Base-by-base conservation (phyloP, 2,329 filamentous ascomycete genomes). In the Onygenales sp. region DNA sequence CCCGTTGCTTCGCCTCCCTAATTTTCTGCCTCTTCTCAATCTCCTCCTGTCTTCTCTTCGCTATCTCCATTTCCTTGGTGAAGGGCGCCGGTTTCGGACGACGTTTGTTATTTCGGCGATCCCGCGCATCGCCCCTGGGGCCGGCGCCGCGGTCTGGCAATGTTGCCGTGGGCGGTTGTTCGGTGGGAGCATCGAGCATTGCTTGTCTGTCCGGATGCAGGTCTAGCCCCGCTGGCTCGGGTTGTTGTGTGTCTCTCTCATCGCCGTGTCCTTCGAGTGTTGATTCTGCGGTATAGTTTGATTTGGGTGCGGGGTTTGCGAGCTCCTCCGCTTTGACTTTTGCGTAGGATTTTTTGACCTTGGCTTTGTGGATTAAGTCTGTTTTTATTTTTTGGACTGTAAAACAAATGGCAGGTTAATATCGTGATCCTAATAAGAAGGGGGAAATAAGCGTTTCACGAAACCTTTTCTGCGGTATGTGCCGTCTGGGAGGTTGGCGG, bases 281-380 rank as follows among this genome's bases (percentile, higher is more conserved):
- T 59, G 64, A 58, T 47, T 60, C 59, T 45, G 52, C 61, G 50
- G 56, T 55, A 61, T 73, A 64, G 59, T 68, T 56, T 55, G 72
- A 62, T 62, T 64, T 67, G 44, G 58, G 55, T 9, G 42, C 61
- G 8, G 62, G 57, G 32, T 61, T 61, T 40, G 67, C 68, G 40
- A 74, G 68, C 65, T 82, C 77, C 46, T 75, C 73, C 42, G 83
- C 83, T 70, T 91, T 92, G 58, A 95, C 76, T 70, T 95, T 96
- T 58, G 86, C 87, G 67, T 95, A 96, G 42, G 87, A 82, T 70
- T 95, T 95, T 72, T 92, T 93, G 57, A 95, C 78, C 71, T 96
- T 95, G 56, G 91, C 90, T 69, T 93, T 94, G 69, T 90, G 83
- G 63, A 97, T 96, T 53, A 95, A 75, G 59, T 87, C 82, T 59